These are phyloP conservation scores for Saccharum spontaneum DNA, from an alignment of 176 grass and related monocot genomes.

Conservation along the genomic window DNA sequence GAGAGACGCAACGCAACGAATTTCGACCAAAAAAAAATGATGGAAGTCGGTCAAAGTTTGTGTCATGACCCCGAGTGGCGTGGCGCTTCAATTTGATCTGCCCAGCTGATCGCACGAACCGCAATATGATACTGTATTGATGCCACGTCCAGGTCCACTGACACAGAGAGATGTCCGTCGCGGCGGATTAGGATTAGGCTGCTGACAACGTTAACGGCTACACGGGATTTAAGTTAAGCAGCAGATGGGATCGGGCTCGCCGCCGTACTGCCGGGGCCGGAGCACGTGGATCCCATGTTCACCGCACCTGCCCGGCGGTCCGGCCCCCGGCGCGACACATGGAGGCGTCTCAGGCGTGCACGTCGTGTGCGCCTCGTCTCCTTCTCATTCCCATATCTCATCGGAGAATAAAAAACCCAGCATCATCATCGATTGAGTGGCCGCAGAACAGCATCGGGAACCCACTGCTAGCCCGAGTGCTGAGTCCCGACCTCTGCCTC, in stretches of 20 bases:
- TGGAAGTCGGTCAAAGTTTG: no score
- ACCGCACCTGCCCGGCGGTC: neutral
- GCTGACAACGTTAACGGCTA: constrained; percentile 15
- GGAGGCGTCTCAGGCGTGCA: neutral
- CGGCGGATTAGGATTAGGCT: neutral
- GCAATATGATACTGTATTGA: no score
- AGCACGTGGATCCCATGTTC: constrained; percentile 42
- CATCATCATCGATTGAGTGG: no score
- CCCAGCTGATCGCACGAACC: neutral
- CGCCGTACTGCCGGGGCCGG: neutral
- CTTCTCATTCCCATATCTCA: no score
- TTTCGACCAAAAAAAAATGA: no score
- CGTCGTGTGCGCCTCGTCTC: neutral
- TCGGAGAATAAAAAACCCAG: no score
- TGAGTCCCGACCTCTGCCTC: no score
- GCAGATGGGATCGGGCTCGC: neutral
- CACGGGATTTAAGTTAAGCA: neutral
- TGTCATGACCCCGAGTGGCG: no score
- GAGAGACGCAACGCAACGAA: no score
- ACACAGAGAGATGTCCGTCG: neutral
- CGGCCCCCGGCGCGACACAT: neutral
- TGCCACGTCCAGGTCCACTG: neutral
- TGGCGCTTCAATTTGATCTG: no score
- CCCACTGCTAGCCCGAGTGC: no score
- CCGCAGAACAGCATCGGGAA: no score